Conservation (phyloP, 768 basidiomycete species). For the Rhizopogon sp. region DNA sequence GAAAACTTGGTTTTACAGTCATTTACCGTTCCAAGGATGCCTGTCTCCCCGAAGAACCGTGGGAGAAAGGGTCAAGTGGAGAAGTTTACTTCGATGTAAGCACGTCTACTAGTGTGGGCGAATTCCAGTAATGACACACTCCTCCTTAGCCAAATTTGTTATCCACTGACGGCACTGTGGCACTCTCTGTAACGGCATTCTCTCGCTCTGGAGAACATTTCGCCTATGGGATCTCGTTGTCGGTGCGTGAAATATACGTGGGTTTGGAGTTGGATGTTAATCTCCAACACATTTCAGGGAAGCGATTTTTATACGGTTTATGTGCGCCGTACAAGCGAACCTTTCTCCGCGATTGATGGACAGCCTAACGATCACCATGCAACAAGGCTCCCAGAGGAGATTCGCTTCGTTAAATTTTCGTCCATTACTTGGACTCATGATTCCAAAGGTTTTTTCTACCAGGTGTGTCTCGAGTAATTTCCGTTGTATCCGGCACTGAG, state of each 20-base stretch:
- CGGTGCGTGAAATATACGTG: constrained; percentile 37
- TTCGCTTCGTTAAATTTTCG: constrained; percentile 77
- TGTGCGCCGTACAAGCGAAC: constrained; percentile 56
- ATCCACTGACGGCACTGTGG: constrained; percentile 66
- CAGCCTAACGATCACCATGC: constrained; percentile 39
- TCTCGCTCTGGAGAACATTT: constrained; percentile 64
- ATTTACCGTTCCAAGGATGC: constrained; percentile 55
- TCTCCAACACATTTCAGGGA: constrained; percentile 38
- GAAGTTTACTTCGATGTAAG: constrained; percentile 78
- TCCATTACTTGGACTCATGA: constrained; percentile 70
- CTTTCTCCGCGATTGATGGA: constrained; percentile 41
- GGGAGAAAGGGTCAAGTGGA: constrained; percentile 38
- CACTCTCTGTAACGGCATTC: constrained; percentile 55
- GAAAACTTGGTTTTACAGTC: constrained; percentile 31
- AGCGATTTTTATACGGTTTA: constrained; percentile 71
- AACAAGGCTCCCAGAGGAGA: constrained; percentile 55
- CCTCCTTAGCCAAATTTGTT: constrained; percentile 60
- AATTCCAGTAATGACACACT: background rate
- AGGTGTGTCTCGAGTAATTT: constrained; percentile 31
- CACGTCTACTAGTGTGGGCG: background rate
- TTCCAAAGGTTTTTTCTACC: constrained; percentile 83
- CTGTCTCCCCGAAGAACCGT: constrained; percentile 49
- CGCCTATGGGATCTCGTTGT: constrained; percentile 72
- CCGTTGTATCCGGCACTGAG: background rate
- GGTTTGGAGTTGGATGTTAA: background rate